Evolutionary conservation across 2,329 filamentous ascomycete genomes (phyloP).

Genomic region (Hypocrella siamensis): DNA sequence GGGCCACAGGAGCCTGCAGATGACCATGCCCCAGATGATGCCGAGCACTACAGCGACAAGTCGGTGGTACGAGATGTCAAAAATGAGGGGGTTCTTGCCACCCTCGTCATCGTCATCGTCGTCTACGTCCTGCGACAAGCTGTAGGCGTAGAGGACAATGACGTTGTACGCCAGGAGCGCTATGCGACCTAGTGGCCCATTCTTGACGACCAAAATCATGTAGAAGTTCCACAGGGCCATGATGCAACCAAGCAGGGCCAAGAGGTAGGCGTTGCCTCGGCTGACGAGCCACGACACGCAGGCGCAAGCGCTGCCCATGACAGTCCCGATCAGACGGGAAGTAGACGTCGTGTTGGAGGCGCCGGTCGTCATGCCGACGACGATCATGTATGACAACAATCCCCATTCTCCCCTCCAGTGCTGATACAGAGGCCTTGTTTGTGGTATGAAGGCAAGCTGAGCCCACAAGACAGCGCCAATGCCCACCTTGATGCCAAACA

Average conservation of each 20-base stretch:
- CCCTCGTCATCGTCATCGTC: constrained; percentile 82
- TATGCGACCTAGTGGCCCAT: constrained; percentile 83
- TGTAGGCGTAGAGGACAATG: constrained; percentile 86
- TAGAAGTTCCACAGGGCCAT: constrained; percentile 77
- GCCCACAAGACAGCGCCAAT: constrained; percentile 81
- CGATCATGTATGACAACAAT: constrained; percentile 90
- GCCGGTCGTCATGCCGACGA: constrained; percentile 94
- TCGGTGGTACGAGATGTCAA: constrained; percentile 76
- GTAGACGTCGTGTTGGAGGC: constrained; percentile 87
- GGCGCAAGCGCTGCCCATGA: constrained; percentile 63
- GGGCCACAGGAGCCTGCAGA: constrained; percentile 84
- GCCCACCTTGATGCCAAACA: constrained; percentile 85
- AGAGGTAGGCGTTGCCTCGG: constrained; percentile 53
- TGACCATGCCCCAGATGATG: constrained; percentile 80
- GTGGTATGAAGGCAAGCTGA: constrained; percentile 69
- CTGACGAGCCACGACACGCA: constrained; percentile 65
- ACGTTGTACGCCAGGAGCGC: constrained; percentile 94
- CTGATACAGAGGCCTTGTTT: constrained; percentile 64
- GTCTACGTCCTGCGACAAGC: constrained; percentile 62
- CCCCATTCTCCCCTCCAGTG: constrained; percentile 96
- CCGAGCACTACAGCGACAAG: constrained; percentile 75
- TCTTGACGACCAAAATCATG: constrained; percentile 69
- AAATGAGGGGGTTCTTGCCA: constrained; percentile 67
- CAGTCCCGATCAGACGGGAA: constrained; percentile 73
- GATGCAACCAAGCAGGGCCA: constrained; percentile 71